Evolutionary conservation across 805 yeast species (phyloP).

Genomic region (Cyberlindnera bimundalis): DNA sequence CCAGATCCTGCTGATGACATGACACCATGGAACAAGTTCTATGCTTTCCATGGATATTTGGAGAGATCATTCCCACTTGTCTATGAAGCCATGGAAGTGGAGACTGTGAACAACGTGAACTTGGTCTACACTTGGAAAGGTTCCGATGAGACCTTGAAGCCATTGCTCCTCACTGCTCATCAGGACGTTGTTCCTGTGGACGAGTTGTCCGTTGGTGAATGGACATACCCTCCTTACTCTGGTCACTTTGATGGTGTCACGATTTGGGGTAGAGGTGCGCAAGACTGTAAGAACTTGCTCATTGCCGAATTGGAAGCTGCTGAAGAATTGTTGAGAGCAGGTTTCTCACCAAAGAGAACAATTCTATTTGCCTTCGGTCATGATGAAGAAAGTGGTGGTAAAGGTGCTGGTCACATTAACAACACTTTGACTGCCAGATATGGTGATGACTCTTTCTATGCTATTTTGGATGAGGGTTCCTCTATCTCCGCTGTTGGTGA

Average conservation of each 20-base stretch:
- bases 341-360: constrained; percentile 53
- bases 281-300: constrained; percentile 68
- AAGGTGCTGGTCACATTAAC: constrained; percentile 56
- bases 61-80: constrained; percentile 52
- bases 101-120: constrained; percentile 58
- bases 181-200: constrained; percentile 82
- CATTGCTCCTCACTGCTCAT: constrained; percentile 70
- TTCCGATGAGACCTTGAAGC: constrained; percentile 46
- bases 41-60: constrained; percentile 50
- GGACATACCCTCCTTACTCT: constrained; percentile 65
- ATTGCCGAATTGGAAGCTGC: constrained; percentile 60
- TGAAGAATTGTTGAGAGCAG: constrained; percentile 44
- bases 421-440: constrained; percentile 44
- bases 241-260: constrained; percentile 61
- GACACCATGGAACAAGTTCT: constrained; percentile 23
- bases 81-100: constrained; percentile 45
- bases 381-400: constrained; percentile 73
- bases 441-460: constrained; percentile 56
- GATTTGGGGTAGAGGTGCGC: constrained; percentile 72
- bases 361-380: constrained; percentile 64
- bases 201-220: constrained; percentile 47
- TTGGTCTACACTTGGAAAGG: constrained; percentile 66
- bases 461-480: constrained; percentile 62
- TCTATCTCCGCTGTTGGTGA: constrained; percentile 34
- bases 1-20: constrained; percentile 33